Evolutionary conservation across 2,329 filamentous ascomycete genomes (phyloP).

Genomic region (Diaporthe longicolla): DNA sequence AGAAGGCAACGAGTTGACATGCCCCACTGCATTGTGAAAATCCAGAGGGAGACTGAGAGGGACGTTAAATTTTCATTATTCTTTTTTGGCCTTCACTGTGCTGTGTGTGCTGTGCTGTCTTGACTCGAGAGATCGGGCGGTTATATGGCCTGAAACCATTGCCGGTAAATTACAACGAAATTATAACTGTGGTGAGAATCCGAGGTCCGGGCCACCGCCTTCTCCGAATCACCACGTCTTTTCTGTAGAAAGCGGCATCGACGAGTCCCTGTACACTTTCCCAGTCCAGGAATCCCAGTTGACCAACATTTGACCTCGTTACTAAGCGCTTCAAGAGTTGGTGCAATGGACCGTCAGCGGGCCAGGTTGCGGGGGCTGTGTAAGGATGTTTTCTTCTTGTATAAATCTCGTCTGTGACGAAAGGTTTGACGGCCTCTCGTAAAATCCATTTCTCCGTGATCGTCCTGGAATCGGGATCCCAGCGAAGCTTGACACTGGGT

Average conservation of each 20-base stretch:
- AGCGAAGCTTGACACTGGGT: constrained; percentile 48
- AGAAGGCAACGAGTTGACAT: neutral
- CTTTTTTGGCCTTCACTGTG: neutral
- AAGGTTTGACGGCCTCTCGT: constrained; percentile 63
- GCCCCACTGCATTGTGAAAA: neutral
- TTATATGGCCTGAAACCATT: constrained; percentile 7
- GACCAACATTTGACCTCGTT: constrained; percentile 54
- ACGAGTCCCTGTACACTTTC: constrained; percentile 52
- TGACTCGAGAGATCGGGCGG: constrained; percentile 1
- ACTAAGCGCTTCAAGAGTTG: constrained; percentile 50
- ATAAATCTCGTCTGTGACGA: constrained; percentile 66
- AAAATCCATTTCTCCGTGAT: constrained; percentile 66
- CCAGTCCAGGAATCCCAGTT: constrained; percentile 59
- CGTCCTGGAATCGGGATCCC: constrained; percentile 28
- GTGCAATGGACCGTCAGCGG: constrained; percentile 59
- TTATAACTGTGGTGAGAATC: neutral
- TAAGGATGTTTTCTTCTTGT: constrained; percentile 64
- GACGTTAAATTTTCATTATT: neutral
- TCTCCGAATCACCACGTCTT: constrained; percentile 46
- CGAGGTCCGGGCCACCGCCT: neutral
- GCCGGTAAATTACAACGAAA: neutral
- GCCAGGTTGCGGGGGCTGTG: constrained; percentile 60
- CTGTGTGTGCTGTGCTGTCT: neutral
- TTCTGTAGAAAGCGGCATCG: constrained; percentile 55
- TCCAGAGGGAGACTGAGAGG: neutral